Percentiles rank a stretch among this genome's conserved stretches.
These are phyloP conservation scores for Scheffersomyces stambukii DNA, from an alignment of 1,139 yeast species.

Conservation along the genomic window DNA sequence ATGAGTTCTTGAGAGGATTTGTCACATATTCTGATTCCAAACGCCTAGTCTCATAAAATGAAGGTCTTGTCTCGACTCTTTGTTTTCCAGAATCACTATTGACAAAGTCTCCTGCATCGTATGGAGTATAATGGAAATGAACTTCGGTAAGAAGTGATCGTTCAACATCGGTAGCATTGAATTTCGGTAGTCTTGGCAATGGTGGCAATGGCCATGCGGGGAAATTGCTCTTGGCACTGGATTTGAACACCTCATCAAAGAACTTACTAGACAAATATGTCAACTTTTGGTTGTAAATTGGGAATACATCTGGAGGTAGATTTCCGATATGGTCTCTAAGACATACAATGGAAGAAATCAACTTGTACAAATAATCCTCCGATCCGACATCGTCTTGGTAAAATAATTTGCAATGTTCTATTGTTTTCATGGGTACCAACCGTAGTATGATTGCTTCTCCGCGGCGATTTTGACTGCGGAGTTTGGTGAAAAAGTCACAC, in stretches of 20 bases:
- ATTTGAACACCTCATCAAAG: slow-evolving; percentile 40
- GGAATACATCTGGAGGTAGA: slow-evolving; percentile 74
- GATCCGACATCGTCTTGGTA: slow-evolving; percentile 24
- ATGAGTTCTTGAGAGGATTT: slow-evolving; percentile 60
- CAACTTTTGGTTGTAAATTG: slow-evolving; percentile 67
- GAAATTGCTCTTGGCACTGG: slow-evolving; percentile 16
- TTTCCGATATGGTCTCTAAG: slow-evolving; percentile 80
- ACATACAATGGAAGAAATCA: slow-evolving; percentile 81
- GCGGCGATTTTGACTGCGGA: slow-evolving; percentile 30
- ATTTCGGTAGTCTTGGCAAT: slow-evolving; percentile 58
- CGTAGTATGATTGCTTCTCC: slow-evolving; percentile 58
- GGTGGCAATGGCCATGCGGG: slow-evolving; percentile 80
- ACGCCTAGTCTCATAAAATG: slow-evolving; percentile 63
- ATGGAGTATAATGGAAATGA: slow-evolving; percentile 54
- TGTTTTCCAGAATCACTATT: slow-evolving; percentile 5
- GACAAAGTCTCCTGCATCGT: slow-evolving; percentile 37
- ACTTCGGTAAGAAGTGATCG: slow-evolving; percentile 76
- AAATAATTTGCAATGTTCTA: slow-evolving; percentile 64
- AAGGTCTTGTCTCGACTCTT: slow-evolving; percentile 13
- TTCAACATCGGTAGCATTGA: slow-evolving; percentile 71
- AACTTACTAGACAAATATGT: slow-evolving; percentile 56
- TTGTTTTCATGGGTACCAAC: slow-evolving; percentile 71
- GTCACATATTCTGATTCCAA: slow-evolving; percentile 64
- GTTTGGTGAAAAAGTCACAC: slow-evolving; percentile 21
- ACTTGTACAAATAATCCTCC: slow-evolving; percentile 52